Base-by-base conservation (phyloP, 495 filamentous ascomycete species). In the Chaetomium fimeti region DNA sequence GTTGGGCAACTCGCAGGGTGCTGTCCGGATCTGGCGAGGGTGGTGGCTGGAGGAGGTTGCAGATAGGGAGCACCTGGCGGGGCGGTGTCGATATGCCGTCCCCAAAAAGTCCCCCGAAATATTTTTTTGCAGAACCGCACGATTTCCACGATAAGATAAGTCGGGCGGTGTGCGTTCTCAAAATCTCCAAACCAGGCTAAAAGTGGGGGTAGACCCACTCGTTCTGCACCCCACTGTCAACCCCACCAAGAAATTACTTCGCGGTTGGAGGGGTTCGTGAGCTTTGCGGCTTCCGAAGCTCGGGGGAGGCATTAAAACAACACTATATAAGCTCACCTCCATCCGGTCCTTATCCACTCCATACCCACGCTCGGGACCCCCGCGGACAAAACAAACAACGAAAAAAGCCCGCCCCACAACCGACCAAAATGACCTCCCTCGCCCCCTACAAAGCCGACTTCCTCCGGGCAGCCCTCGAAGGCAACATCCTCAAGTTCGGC, bases 401-500 rank as follows among this genome's bases (percentile, higher is more conserved):
- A 56, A 28, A 43, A 54, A 20, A 11, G n/a, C n/a, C 52, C 27
- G 1, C 6, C n/a, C 5, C 45, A 38, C 32, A 63, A 20, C 12
- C 6, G 3, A 40, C 27, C 45, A 38, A 22, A 69, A 76, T 68
- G 67, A 45, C 65, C 52, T 15, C 60, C 42, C 80, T 85, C 61
- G 68, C 83, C 18, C 68, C 76, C 48, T 85, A 83, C 74, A 87
- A 88, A 71, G 73, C 83, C 58, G 78, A 82, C 42, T 89, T 98
- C 76, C 83, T 97, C 18, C 76, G 84, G 53, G 83, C 89, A 48
- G 84, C 91, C 73, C 83, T 94, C 70, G 75, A 79, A 43, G 87
- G 87, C 76, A 85, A 85, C 63, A 87, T 91, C 75, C 87, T 97
- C 62, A 88, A 88, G 48, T 97, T 98, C 79, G 93, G 94, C 74